Evolutionary conservation across 305 asterid species (phyloP).

Genomic region (Andrographis paniculata): DNA sequence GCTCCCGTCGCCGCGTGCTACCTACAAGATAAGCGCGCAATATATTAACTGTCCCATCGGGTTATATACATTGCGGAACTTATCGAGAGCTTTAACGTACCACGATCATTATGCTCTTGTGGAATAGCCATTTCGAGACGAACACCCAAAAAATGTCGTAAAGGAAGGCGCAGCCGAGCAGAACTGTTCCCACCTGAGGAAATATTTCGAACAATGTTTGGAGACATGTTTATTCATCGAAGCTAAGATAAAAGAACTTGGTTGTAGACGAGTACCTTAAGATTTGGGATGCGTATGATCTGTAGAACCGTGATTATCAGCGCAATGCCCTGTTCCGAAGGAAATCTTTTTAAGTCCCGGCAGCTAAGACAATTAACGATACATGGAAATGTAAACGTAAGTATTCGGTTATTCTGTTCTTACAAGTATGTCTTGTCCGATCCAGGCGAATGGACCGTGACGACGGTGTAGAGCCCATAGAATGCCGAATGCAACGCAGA

Average conservation of each 20-base stretch:
- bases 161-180: conserved; percentile 78
- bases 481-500: conserved; percentile 83
- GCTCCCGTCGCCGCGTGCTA: conserved; percentile 93
- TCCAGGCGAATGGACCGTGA: conserved; percentile 75
- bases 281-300: conserved; percentile 81
- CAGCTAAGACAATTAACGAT: background rate
- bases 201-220: background rate
- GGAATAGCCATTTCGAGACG: conserved; percentile 74
- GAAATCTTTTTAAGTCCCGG: background rate
- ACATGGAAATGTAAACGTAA: no score
- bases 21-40: conserved; percentile 37
- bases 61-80: no score
- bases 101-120: conserved; percentile 97
- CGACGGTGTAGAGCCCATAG: conserved; percentile 87
- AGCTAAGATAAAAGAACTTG: background rate
- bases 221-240: background rate
- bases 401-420: no score
- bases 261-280: conserved; percentile 44
- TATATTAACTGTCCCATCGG: no score
- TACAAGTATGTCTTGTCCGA: conserved; percentile 98
- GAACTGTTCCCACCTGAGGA: conserved; percentile 59
- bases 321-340: conserved; percentile 68
- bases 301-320: conserved; percentile 92
- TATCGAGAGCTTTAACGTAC: conserved; percentile 31
- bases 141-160: conserved; percentile 98